Base-by-base conservation (phyloP, 768 basidiomycete genomes). In the Lyophyllum shimeji region DNA sequence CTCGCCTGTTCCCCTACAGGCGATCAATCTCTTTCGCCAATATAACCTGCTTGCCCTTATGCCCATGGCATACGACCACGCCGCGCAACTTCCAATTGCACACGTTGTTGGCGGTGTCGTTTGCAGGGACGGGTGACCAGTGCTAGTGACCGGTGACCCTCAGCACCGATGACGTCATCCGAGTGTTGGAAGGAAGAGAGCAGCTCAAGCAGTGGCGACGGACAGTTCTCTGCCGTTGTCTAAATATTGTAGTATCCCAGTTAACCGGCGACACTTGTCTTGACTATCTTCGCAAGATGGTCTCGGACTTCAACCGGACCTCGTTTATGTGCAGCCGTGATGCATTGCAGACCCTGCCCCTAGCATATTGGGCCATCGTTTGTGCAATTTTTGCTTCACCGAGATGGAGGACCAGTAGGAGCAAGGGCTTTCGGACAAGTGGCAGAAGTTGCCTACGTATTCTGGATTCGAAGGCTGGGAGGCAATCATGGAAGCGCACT, bases 61-160 rank as follows among this genome's bases (percentile, higher is more conserved):
- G 12, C 68, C 64, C 7, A 59, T 63, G 56, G 63, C 63, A 27
- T 65, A 60, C 42, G 67, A 69, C 55, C 57, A 60, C 34, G 64
- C 65, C 5, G 62, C 66, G 12, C 65, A 67, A 45, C 57, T 66
- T 3, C 37, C 62, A 15, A 48, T 59, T 8, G 43, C 59, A 7
- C 59, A 65, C 48, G 61, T 70, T 21, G 25, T 60, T 13, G 40
- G 57, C 27, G 66, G 65, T 24, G 58, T 63, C 24, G 23, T 50
- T 21, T 50, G 50, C 34, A 50, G 39, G 11, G 58, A 66, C 34
- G 56, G 60, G 21, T 43, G n/a, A n/a, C n/a, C n/a, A n/a, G n/a
- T n/a, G n/a, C n/a, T n/a, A n/a, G 46, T 2, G n/a, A 45, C n/a
- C n/a, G 20, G 48, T 57, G 25, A 40, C 47, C 13, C 43, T 63